Evolutionary conservation across 2,329 filamentous ascomycete genomes (phyloP).

Genomic region (Colletotrichum gigasporum): DNA sequence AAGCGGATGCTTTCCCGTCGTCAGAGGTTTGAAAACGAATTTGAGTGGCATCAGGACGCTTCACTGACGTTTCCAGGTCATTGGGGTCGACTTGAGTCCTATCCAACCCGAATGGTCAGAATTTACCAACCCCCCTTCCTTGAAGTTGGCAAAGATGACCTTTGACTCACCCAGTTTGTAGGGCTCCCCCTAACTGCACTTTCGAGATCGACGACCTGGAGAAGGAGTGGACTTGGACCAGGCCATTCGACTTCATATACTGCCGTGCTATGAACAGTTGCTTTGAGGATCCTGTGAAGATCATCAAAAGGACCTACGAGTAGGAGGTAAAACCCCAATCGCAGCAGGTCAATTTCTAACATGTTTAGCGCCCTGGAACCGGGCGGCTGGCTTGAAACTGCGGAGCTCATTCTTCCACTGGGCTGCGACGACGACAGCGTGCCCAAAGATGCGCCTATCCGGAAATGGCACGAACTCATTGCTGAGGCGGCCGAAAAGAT

Average conservation of each 20-base stretch:
- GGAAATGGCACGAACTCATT: constrained; percentile 41
- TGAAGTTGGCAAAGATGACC: neutral
- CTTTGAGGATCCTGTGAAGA: constrained; percentile 29
- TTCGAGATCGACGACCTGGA: constrained; percentile 57
- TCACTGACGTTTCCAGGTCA: constrained; percentile 35
- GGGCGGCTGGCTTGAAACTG: constrained; percentile 45
- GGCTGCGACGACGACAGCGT: constrained; percentile 43
- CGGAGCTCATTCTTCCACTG: constrained; percentile 39
- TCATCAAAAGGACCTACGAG: constrained; percentile 12
- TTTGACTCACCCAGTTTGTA: constrained; percentile 44
- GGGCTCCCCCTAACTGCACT: constrained; percentile 58
- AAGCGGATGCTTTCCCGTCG: constrained; percentile 42
- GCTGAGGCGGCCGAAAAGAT: constrained; percentile 40
- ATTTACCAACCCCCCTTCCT: neutral
- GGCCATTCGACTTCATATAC: constrained; percentile 53
- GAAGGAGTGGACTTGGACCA: constrained; percentile 47
- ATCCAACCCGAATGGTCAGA: constrained; percentile 48
- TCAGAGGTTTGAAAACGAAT: constrained; percentile 35
- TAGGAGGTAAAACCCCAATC: neutral
- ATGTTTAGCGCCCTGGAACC: constrained; percentile 36
- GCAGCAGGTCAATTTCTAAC: neutral
- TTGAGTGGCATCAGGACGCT: neutral
- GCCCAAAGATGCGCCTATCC: constrained; percentile 38
- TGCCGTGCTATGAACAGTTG: constrained; percentile 43
- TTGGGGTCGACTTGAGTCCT: constrained; percentile 52